These are phyloP conservation scores for Porcisia hertigi DNA, from an alignment of 208 protist genomes.

Conservation along the genomic window DNA sequence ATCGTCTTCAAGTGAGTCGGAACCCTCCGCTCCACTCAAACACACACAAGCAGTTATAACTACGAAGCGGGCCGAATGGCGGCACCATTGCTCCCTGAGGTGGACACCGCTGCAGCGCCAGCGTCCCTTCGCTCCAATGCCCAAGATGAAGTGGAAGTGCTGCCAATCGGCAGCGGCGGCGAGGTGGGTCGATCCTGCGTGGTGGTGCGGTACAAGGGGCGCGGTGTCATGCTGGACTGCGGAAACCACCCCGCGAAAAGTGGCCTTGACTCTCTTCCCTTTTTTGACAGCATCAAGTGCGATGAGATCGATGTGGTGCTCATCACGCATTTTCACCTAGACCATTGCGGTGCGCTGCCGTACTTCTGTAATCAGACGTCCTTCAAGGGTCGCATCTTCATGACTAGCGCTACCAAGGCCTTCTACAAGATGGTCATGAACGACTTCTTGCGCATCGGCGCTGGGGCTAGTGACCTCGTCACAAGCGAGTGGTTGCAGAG, in stretches of 20 bases:
- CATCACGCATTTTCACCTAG: slow-evolving; percentile 98
- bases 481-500: slow-evolving; percentile 94
- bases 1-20: too few species aligned
- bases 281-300: slow-evolving; percentile 96
- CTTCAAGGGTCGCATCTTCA: slow-evolving; percentile 97
- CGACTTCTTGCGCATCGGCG: slow-evolving; percentile 95
- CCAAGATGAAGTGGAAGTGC: slow-evolving; percentile 91
- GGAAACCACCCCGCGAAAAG: slow-evolving; percentile 97
- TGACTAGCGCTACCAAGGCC: slow-evolving; percentile 97
- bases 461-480: slow-evolving; percentile 87
- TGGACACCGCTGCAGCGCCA: slow-evolving; percentile 6
- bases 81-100: slow-evolving; percentile 18
- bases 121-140: slow-evolving; percentile 13
- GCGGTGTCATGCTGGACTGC: slow-evolving; percentile 98
- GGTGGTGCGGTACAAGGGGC: slow-evolving; percentile 95
- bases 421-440: slow-evolving; percentile 97
- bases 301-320: slow-evolving; percentile 95
- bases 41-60: not conserved
- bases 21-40: not conserved
- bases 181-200: slow-evolving; percentile 98
- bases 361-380: slow-evolving; percentile 96
- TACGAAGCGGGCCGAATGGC: slow-evolving; percentile 4
- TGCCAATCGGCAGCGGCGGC: slow-evolving; percentile 96
- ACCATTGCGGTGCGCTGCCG: slow-evolving; percentile 96
- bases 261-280: slow-evolving; percentile 95